Evolutionary conservation across 176 grass and related monocot species (phyloP), one percentile per base, ranked within the genome.

Genomic region (Oryza glaberrima): DNA sequence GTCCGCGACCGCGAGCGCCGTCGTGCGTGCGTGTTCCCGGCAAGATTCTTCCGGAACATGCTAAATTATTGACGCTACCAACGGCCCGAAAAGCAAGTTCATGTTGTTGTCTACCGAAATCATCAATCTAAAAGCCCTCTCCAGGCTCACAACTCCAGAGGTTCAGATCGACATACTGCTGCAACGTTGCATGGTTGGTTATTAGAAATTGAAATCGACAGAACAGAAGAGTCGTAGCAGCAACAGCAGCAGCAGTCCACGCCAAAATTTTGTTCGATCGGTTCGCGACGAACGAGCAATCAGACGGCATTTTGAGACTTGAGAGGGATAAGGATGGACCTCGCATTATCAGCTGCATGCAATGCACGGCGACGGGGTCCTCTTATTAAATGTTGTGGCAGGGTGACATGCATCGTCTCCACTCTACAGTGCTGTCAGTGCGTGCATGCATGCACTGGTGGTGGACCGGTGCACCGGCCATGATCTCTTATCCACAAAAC

Each of bases 241-340:
- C 28, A 28, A 28, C 16, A 46, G 23, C 15, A 63, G 76, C 63
- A 7, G 51, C 16, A 1, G 52, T 51, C 56, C 17, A 10, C 41
- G 5, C 44, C 65, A 36, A 23, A 61, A 38, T 16, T 20, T 52
- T 32, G 30, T 32, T 7, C 11, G 7, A 75, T 73, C 36, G 36
- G 47, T 89, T 79, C 48, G 4, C 1, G 8, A 58, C 0, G 54
- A 11, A 40, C 19, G 49, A 49, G 43, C 40, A 32, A 11, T 41
- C 12, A 7, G 38, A 7, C 40, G 40, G 40, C 40, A 38, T 38
- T 36, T 36, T 5, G 35, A 35, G 38, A 38, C 6, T 36, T 5
- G 35, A 73, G 26, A 46, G 61, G 69, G 54, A 85, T 89, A 90
- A 90, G 77, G 73, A 72, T 9, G 13, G 60, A 80, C 67, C 14